Evolutionary conservation across 2,329 filamentous ascomycete species (phyloP), one percentile per base, ranked within the genome.

Genomic region (Aspergillus felis): DNA sequence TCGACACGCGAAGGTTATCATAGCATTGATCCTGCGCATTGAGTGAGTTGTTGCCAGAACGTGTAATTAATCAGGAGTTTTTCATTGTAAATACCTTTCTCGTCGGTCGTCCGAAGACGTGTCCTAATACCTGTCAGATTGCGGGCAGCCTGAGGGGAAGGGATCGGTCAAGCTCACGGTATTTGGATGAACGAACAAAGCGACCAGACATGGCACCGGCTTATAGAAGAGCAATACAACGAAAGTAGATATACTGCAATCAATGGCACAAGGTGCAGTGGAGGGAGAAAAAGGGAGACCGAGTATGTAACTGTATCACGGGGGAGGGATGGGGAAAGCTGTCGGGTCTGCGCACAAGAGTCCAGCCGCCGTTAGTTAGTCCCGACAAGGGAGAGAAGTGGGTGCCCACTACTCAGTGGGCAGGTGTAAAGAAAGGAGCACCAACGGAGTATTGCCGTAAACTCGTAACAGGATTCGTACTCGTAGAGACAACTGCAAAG

Each of bases 101-200:
- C 65, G 92, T 95, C 62, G 91, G 81, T 79, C 95, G 94, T 75
- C 94, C 94, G 81, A 97, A 99, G 80, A 99, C 90, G 84, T 99
- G 94, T 83, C 93, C 93, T 60, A 57, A 58, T 67, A 69, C 66
- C 61, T 62, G 67, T 69, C 62, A 68, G 67, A 64, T 64, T 66
- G 62, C 64, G 66, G 65, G 64, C 65, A 63, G 58, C 51, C 51
- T 35, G 35, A 56, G 59, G 58, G 42, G 53, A 35, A 47, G 55
- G 57, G 53, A 58, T 59, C 32, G 55, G 53, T 50, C 27, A 59
- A 57, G 74, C 84, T 78, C 76, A 88, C 87, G 85, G 77, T 89
- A 90, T 75, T 90, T 90, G 71, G 86, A 89, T 66, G 86, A 83
- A 77, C 87, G 83, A 71, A 89, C 87, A 75, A 90, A 90, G 72